phyloP scores from a whole-genome alignment of 2,329 filamentous ascomycete species.

The Clarireedia homoeocarpa region DNA sequence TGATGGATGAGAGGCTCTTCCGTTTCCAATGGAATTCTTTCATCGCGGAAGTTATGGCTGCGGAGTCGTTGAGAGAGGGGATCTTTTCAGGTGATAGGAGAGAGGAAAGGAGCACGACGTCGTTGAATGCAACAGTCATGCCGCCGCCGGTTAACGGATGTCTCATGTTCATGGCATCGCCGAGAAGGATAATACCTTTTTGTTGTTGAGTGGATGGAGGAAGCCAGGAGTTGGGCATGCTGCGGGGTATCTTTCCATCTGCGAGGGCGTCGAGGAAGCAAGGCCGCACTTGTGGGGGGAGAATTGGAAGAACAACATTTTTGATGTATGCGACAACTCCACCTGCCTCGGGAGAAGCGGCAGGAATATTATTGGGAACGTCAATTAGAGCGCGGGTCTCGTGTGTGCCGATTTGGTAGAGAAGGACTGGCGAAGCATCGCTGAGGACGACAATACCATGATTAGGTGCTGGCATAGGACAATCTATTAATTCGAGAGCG shows the following conservation, averaged over 20 bases:
- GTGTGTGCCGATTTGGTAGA: constrained; percentile 95
- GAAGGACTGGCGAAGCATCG: constrained; percentile 67
- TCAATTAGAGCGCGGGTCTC: constrained; percentile 90
- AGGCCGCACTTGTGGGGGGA: constrained; percentile 65
- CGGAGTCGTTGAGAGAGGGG: constrained; percentile 59
- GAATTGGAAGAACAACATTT: constrained; percentile 68
- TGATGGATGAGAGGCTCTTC: constrained; percentile 75
- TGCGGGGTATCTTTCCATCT: constrained; percentile 64
- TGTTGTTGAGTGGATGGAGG: constrained; percentile 66
- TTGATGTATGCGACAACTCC: constrained; percentile 79
- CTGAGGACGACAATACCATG: constrained; percentile 87
- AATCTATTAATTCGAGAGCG: constrained; percentile 86
- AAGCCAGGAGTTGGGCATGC: constrained; percentile 95
- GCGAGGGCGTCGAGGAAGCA: constrained; percentile 71
- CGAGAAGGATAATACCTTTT: constrained; percentile 71
- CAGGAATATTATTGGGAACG: constrained; percentile 68
- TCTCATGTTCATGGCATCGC: constrained; percentile 98
- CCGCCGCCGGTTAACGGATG: constrained; percentile 94
- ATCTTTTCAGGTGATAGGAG: constrained; percentile 64
- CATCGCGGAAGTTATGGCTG: constrained; percentile 56
- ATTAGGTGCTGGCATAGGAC: constrained; percentile 62
- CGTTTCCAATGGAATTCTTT: constrained; percentile 76
- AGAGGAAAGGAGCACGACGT: constrained; percentile 69
- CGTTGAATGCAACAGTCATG: constrained; percentile 96
- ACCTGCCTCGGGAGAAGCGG: constrained; percentile 64